Evolutionary conservation across 208 protist genomes (phyloP).

Genomic region (Wallacemonas sp.): DNA sequence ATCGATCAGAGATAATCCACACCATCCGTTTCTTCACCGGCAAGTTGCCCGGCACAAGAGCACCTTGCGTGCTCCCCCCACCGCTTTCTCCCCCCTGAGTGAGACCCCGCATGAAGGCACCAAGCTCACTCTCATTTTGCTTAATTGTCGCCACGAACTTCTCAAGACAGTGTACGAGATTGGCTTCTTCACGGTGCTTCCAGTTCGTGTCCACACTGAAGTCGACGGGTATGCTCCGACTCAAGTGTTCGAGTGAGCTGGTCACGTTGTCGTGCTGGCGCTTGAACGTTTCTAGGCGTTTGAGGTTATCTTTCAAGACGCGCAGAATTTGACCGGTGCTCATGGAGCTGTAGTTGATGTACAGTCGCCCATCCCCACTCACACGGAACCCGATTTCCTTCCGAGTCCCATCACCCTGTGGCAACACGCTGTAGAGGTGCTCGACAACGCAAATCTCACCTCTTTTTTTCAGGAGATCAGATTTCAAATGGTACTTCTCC

Average conservation of each 20-base stretch:
- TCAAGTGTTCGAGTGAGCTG: slow-evolving; percentile 62
- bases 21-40: slow-evolving; percentile 67
- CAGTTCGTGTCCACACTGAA: slow-evolving; percentile 83
- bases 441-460: slow-evolving; percentile 60
- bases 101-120: slow-evolving; percentile 45
- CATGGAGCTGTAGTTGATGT: slow-evolving; percentile 65
- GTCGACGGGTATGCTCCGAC: slow-evolving; percentile 72
- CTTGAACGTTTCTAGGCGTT: slow-evolving; percentile 57
- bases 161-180: slow-evolving; percentile 53
- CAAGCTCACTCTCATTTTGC: slow-evolving; percentile 56
- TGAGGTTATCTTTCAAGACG: slow-evolving; percentile 75
- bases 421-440: slow-evolving; percentile 46
- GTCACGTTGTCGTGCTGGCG: slow-evolving; percentile 56
- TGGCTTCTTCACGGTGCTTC: slow-evolving; percentile 70
- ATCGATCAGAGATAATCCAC: slow-evolving; percentile 78
- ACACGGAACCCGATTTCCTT: slow-evolving; percentile 81
- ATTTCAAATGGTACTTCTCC: slow-evolving; percentile 77
- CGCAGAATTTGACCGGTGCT: slow-evolving; percentile 79
- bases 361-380: slow-evolving; percentile 61
- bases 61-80: slow-evolving; percentile 20
- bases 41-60: slow-evolving; percentile 15
- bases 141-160: slow-evolving; percentile 69
- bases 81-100: slow-evolving; percentile 15
- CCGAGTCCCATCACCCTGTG: slow-evolving; percentile 4
- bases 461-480: slow-evolving; percentile 64